Conservation (phyloP, 768 basidiomycete genomes). For the Galerina sulciceps region DNA sequence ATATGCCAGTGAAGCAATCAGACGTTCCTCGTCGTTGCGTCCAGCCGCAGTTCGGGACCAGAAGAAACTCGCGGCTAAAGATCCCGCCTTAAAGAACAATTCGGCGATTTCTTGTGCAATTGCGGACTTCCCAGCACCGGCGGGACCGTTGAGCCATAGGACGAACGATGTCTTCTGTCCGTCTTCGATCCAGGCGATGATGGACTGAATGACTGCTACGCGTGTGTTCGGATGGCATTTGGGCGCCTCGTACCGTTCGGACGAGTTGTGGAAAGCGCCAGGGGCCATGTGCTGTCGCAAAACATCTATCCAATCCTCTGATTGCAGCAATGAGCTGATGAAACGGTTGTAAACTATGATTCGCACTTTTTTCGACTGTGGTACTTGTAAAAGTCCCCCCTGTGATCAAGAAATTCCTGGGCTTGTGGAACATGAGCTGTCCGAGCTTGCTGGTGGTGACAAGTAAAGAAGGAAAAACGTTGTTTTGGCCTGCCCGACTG, state of each 20-base stretch:
- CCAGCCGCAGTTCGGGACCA: conserved; percentile 8
- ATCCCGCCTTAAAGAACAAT: not conserved
- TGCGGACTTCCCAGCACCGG: conserved; percentile 24
- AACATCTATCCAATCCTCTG: not conserved
- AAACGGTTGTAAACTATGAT: no score
- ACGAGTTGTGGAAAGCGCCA: conserved; percentile 12
- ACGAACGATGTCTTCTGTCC: not conserved
- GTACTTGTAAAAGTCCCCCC: no score
- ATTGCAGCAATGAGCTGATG: not conserved
- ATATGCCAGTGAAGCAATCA: conserved; percentile 19
- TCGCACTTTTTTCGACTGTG: no score
- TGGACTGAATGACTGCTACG: not conserved
- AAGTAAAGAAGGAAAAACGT: no score
- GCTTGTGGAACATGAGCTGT: no score
- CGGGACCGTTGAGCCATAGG: conserved; percentile 21
- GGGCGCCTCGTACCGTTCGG: conserved; percentile 9
- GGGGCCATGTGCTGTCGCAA: not conserved
- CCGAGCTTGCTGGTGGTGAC: no score
- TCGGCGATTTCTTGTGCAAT: conserved; percentile 19
- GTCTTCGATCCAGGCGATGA: conserved; percentile 8
- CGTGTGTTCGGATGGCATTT: conserved; percentile 20
- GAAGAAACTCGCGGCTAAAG: conserved; percentile 16
- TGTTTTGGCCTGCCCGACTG: no score
- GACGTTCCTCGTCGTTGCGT: not conserved
- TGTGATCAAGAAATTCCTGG: no score